Conservation (phyloP, 108 stramenopile species). For the Epithemia pelagica region DNA sequence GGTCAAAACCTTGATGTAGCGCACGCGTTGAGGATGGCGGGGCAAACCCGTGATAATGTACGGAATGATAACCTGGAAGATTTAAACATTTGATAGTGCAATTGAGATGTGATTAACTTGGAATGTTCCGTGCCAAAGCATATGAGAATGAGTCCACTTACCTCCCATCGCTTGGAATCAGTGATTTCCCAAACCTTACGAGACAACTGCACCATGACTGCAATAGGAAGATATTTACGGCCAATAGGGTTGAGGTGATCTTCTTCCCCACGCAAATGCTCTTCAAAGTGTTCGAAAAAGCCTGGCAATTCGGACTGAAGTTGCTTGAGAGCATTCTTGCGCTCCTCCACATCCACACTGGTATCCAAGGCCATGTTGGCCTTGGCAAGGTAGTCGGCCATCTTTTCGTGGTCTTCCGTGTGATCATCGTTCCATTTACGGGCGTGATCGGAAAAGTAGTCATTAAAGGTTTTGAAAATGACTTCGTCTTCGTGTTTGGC, state of each 20-base stretch:
- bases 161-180: conserved; percentile 19
- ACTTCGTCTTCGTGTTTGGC: conserved; percentile 29
- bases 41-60: conserved; percentile 21
- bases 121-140: neutral
- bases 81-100: neutral
- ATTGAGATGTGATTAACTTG: too few relatives aligned
- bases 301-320: conserved; percentile 17
- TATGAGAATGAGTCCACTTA: neutral
- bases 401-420: conserved; percentile 10
- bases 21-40: conserved; percentile 23
- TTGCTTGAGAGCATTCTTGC: conserved; percentile 12
- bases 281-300: conserved; percentile 21
- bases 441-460: conserved; percentile 22
- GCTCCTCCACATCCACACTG: conserved; percentile 4
- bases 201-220: conserved; percentile 16
- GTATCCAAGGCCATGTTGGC: conserved; percentile 21
- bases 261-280: conserved; percentile 26
- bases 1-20: conserved; percentile 25
- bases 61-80: conserved; percentile 19
- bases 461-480: conserved; percentile 29
- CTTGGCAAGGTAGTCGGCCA: neutral
- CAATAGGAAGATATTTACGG: conserved; percentile 20
- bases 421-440: conserved; percentile 29
- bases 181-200: conserved; percentile 25
- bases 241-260: conserved; percentile 21